Evolutionary conservation across 2,329 filamentous ascomycete species (phyloP), one percentile per base, ranked within the genome.

Genomic region (Penicillium paneum): DNA sequence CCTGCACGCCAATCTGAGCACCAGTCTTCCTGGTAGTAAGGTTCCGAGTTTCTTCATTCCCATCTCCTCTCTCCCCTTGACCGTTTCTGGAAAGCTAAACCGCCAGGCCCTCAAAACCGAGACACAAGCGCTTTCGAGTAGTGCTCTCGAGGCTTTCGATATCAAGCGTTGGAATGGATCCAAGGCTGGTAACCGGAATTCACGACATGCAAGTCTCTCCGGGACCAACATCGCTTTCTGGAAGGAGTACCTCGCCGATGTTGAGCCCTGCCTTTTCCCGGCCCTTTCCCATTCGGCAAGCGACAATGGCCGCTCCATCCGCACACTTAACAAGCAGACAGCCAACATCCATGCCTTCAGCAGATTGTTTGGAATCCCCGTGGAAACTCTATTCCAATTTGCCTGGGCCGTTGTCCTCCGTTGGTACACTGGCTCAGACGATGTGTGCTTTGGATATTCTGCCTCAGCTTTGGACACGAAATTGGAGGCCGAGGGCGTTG

Each of bases 251-350:
- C 67, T 80, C 8, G 66, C 68, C 2, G 76, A 74, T 10, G 54
- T 75, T 21, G 76, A 80, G 60, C 74, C 78, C 1, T 80, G 77
- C 58, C 66, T 74, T 45, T 79, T 81, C 59, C 78, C 78, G 4
- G 44, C 60, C 0, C 49, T 72, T 8, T 61, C 56, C 3, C 46
- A 56, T 0, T 60, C 58, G 3, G 34, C 56, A n/a, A 38, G 10
- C 2, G 47, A 55, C 3, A 40, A 45, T 2, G 46, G 39, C 5
- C 57, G 29, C 19, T 64, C 38, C 7, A 58, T 38, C 40, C 61
- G 45, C 17, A 66, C 50, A 15, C 59, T 38, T n/a, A 57, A 69
- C 21, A 55, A 60, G 8, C 58, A 65, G 47, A 61, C 58, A 3
- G 40, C 55, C 0, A 53, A 64, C 4, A 41, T 72, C 6, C 63